A percentile compares a stretch with the other conserved stretches of the same genome.
phyloP scores from a whole-genome alignment of 805 yeast species.

The Wickerhamiella dianesei region DNA sequence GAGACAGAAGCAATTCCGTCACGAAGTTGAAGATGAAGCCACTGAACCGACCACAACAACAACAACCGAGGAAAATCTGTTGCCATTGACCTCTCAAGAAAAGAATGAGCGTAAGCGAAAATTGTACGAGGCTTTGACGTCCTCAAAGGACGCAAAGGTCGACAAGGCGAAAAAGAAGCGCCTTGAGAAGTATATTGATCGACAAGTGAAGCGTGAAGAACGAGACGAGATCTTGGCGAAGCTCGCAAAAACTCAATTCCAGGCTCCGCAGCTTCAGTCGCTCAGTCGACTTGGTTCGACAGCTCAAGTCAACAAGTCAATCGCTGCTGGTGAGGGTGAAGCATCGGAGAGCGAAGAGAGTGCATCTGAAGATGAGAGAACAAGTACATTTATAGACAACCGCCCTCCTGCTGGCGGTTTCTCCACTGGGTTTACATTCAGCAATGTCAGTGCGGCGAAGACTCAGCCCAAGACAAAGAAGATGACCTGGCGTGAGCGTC shows the following conservation, averaged over 20 bases:
- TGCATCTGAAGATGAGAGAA: constrained; percentile 5
- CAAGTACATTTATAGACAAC: background rate
- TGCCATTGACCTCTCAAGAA: constrained; percentile 54
- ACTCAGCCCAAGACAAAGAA: constrained; percentile 5
- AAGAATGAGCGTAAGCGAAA: constrained; percentile 50
- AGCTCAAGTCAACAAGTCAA: constrained; percentile 43
- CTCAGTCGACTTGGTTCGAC: constrained; percentile 71
- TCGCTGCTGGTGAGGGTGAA: constrained; percentile 51
- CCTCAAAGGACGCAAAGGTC: constrained; percentile 48
- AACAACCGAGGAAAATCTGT: constrained; percentile 35
- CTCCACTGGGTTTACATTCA: constrained; percentile 34
- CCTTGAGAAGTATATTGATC: constrained; percentile 67
- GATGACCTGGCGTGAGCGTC: constrained; percentile 16
- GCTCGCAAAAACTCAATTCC: constrained; percentile 36
- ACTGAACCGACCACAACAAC: constrained; percentile 8
- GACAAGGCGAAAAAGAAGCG: constrained; percentile 61
- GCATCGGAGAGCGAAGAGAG: constrained; percentile 50
- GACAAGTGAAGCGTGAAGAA: constrained; percentile 36
- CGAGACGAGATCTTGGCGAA: constrained; percentile 64
- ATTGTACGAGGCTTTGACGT: constrained; percentile 33
- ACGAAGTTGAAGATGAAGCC: constrained; percentile 16
- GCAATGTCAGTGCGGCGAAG: constrained; percentile 5
- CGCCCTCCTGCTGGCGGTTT: constrained; percentile 8
- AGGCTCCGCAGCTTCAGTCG: constrained; percentile 51
- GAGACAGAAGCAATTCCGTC: constrained; percentile 53